Conservation (phyloP, 2,329 filamentous ascomycete species). For the Parastagonospora nodorum region DNA sequence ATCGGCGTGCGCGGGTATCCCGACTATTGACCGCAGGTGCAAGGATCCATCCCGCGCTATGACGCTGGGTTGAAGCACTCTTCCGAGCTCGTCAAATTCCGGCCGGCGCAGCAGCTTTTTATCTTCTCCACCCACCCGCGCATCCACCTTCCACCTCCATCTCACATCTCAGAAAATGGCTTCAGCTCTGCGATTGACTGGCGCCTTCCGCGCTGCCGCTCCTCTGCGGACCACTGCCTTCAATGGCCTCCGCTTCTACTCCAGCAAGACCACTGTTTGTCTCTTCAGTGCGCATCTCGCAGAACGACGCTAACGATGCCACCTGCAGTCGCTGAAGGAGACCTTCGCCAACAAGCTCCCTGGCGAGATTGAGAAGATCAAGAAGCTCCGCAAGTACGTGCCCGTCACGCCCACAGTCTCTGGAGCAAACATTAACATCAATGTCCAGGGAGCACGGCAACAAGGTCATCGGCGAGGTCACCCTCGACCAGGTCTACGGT, state of each 20-base stretch:
- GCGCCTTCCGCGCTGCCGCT: slow-evolving; percentile 75
- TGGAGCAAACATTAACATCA: slow-evolving; percentile 33
- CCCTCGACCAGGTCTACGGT: slow-evolving; percentile 98
- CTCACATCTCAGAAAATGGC: slow-evolving; percentile 68
- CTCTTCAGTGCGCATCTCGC: slow-evolving; percentile 2
- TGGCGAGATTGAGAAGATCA: slow-evolving; percentile 98
- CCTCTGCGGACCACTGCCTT: slow-evolving; percentile 74
- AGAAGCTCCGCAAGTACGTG: slow-evolving; percentile 89
- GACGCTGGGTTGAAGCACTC: slow-evolving; percentile 4
- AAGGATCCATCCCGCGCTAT: slow-evolving; percentile 9
- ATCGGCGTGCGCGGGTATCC: neutral
- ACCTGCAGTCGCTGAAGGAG: slow-evolving; percentile 86
- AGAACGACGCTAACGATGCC: slow-evolving; percentile 31
- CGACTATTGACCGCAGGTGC: neutral
- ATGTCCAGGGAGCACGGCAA: slow-evolving; percentile 80
- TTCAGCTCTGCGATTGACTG: slow-evolving; percentile 78
- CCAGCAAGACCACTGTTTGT: slow-evolving; percentile 79
- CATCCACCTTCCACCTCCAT: slow-evolving; percentile 44
- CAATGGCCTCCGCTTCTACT: slow-evolving; percentile 88
- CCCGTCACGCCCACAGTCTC: slow-evolving; percentile 5
- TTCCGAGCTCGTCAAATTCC: slow-evolving; percentile 16
- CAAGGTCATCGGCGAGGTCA: slow-evolving; percentile 97
- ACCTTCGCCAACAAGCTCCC: slow-evolving; percentile 95
- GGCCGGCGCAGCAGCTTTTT: slow-evolving; percentile 20
- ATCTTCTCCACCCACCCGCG: slow-evolving; percentile 36